Base-by-base conservation (phyloP, 352 stramenopile genomes). In the Lagenidium giganteum region DNA sequence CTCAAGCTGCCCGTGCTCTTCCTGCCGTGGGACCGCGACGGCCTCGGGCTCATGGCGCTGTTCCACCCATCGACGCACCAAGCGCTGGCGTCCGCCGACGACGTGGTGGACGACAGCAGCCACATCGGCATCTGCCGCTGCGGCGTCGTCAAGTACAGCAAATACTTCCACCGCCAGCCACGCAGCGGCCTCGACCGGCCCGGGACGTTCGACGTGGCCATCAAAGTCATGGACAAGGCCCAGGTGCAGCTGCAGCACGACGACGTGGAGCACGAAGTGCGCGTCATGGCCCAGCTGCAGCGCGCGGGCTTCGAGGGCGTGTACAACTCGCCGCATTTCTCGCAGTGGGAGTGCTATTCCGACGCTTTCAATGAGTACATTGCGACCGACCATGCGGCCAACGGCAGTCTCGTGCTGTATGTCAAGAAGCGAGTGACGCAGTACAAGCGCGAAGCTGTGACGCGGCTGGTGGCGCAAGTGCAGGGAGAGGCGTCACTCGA, bases 331-430 rank as follows among this genome's bases (percentile, higher is more conserved):
- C 72, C 67, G 27, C 58, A 81, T 35, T 68, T 90, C 22, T 79
- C 70, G 12, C 78, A 87, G 37, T 90, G 78, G 78, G 78, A 90
- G 42, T 85, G 69, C 64, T 65, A 62, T 31, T 61, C 62, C 8
- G 78, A 90, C 42, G 49, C 49, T 11, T 49, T 57, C 45, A 90
- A 90, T 47, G 78, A 90, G 54, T 90, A 90, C 53, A 88, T 90
- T 29, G 74, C 78, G 3, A 87, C 75, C 61, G 78, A 90, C 41
- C 83, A 64, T 41, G 78, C 70, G 0, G 61, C 75, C 21, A 90
- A 90, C 26, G 78, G 75, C 22, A 80, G 61, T 26, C 39, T 90
- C 16, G 52, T 87, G 37, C 64, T 77, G 58, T 90, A 87, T 53
- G 66, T 75, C 16, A 81, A 83, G 58, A 45, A 63, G 0, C 47